These are phyloP conservation scores for Naganishia albida DNA, from an alignment of 1,284 basidiomycete genomes.

Conservation along the genomic window DNA sequence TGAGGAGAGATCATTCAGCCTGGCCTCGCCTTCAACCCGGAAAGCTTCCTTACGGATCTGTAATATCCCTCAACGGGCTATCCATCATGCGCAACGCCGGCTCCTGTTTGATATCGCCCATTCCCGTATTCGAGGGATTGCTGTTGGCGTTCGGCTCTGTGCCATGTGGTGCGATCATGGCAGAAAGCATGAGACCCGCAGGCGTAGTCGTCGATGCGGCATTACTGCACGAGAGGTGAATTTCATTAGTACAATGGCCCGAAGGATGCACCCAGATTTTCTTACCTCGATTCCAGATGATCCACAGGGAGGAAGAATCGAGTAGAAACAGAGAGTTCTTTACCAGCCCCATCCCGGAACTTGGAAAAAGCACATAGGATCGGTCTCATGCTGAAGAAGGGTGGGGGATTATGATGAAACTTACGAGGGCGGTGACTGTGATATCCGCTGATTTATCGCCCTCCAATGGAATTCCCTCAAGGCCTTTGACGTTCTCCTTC, in stretches of 20 bases:
- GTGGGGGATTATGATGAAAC: background rate
- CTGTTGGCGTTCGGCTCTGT: background rate
- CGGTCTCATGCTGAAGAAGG: background rate
- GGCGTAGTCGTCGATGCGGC: slow-evolving; percentile 16
- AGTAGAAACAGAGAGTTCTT: slow-evolving; percentile 23
- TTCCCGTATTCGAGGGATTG: background rate
- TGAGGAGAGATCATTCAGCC: background rate
- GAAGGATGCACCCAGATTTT: background rate
- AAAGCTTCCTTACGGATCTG: background rate
- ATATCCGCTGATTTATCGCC: slow-evolving; percentile 21
- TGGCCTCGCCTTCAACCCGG: no score
- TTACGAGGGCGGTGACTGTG: slow-evolving; percentile 26
- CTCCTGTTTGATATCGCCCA: slow-evolving; percentile 20
- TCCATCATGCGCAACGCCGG: slow-evolving; percentile 1
- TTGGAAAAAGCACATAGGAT: background rate
- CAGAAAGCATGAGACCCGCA: slow-evolving; percentile 25
- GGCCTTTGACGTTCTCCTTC: slow-evolving; percentile 67
- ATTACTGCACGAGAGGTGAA: background rate
- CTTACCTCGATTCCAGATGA: slow-evolving; percentile 21
- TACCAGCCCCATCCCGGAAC: slow-evolving; percentile 21
- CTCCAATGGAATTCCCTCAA: slow-evolving; percentile 65
- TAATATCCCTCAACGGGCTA: slow-evolving; percentile 19
- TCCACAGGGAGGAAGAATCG: slow-evolving; percentile 22
- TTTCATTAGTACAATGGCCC: background rate
- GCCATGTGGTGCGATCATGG: slow-evolving; percentile 7